These are phyloP conservation scores for Sanghuangporus sanghuang DNA, from an alignment of 1,284 basidiomycete species.

Conservation along the genomic window DNA sequence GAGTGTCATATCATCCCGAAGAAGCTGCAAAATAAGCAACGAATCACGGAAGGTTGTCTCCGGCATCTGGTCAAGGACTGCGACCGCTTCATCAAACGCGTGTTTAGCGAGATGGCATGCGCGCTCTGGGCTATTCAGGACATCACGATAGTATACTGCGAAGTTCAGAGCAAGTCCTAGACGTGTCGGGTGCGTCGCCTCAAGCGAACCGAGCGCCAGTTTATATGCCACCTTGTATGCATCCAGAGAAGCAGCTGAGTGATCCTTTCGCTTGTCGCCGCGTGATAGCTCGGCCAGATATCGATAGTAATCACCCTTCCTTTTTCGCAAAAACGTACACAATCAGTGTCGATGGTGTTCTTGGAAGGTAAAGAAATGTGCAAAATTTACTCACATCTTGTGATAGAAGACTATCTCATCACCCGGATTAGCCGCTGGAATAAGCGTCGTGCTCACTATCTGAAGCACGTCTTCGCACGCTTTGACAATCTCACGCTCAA, in stretches of 20 bases:
- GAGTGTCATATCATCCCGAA: slow-evolving; percentile 59
- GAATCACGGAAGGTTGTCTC: slow-evolving; percentile 52
- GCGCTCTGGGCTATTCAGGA: slow-evolving; percentile 85
- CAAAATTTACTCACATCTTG: slow-evolving; percentile 47
- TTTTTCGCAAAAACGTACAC: slow-evolving; percentile 23
- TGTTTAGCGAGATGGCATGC: slow-evolving; percentile 87
- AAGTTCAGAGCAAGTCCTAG: slow-evolving; percentile 94
- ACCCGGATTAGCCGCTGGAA: slow-evolving; percentile 50
- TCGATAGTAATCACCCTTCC: slow-evolving; percentile 68
- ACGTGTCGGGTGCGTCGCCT: slow-evolving; percentile 64
- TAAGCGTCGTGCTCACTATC: slow-evolving; percentile 46
- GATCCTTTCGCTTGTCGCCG: slow-evolving; percentile 38
- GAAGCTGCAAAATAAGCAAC: slow-evolving; percentile 58
- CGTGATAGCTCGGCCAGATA: slow-evolving; percentile 61
- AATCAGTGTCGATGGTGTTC: not conserved
- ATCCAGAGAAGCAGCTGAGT: slow-evolving; percentile 49
- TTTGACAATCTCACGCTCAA: slow-evolving; percentile 51
- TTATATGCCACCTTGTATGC: slow-evolving; percentile 67
- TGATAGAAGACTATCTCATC: slow-evolving; percentile 67
- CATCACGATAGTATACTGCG: slow-evolving; percentile 96
- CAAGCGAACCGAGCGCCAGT: slow-evolving; percentile 51
- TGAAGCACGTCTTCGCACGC: slow-evolving; percentile 56
- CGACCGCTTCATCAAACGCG: slow-evolving; percentile 65
- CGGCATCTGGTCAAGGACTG: slow-evolving; percentile 36
- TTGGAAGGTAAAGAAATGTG: not conserved